A percentile compares a stretch with the other conserved stretches of the same genome.
These are phyloP conservation scores for Cornus controversa DNA, from an alignment of 148 eudicot genomes.

Conservation along the genomic window DNA sequence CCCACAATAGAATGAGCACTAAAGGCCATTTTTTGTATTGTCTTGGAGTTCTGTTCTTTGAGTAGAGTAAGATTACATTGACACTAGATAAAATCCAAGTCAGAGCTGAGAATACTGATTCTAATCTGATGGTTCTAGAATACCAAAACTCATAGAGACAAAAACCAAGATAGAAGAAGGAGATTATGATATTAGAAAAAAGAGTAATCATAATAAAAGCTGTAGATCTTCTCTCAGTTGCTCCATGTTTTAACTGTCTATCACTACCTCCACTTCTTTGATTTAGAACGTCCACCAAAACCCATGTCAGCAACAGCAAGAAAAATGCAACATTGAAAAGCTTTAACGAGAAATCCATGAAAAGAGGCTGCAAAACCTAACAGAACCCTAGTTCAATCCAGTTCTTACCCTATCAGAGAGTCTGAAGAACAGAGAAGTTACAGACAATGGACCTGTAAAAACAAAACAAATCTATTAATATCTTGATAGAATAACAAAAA, in stretches of 20 bases:
- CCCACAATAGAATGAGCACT: conserved; percentile 69
- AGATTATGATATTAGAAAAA: conserved; percentile 36
- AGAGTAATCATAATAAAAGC: conserved; percentile 37
- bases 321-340: conserved; percentile 54
- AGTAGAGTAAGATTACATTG: conserved; percentile 40
- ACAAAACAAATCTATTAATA: conserved; percentile 7
- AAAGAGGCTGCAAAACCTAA: conserved; percentile 10
- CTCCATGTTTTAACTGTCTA: conserved; percentile 6
- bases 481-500: no score
- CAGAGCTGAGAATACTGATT: conserved; percentile 33
- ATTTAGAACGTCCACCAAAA: conserved; percentile 43
- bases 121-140: conserved; percentile 19
- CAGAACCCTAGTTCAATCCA: no score
- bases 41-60: conserved; percentile 13
- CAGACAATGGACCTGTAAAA: not conserved
- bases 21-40: conserved; percentile 45
- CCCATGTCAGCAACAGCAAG: conserved; percentile 53
- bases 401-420: not conserved
- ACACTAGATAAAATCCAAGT: conserved; percentile 60
- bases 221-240: conserved; percentile 7
- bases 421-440: conserved; percentile 16
- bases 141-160: conserved; percentile 48
- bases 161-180: conserved; percentile 38
- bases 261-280: conserved; percentile 21
- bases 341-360: conserved; percentile 42